These are phyloP conservation scores for Neurospora sp. DNA, from an alignment of 495 filamentous ascomycete genomes.

Conservation along the genomic window DNA sequence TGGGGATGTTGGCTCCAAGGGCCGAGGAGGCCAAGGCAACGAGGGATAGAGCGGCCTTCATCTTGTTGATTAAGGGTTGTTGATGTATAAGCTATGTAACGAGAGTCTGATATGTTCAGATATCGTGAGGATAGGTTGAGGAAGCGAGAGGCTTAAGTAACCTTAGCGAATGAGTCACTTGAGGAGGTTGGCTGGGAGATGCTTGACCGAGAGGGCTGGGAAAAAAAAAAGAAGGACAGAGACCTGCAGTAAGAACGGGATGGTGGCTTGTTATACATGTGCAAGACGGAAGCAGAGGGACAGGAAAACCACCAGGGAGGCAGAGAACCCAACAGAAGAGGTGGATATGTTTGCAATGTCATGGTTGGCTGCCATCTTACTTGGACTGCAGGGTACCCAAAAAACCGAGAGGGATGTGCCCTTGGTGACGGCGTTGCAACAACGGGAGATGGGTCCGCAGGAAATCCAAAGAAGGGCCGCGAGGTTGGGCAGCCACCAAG, in stretches of 20 bases:
- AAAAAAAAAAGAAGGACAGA: conserved; percentile 6
- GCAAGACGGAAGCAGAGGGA: neutral
- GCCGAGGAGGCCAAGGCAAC: conserved; percentile 31
- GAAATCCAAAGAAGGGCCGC: neutral
- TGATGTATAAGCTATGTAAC: conserved; percentile 10
- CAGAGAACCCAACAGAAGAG: neutral
- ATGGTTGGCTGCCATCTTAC: conserved; percentile 7
- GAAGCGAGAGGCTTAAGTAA: conserved; percentile 29
- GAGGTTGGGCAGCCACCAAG: conserved; percentile 11
- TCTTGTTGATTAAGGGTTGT: conserved; percentile 14
- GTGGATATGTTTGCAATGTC: conserved; percentile 1
- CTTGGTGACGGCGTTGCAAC: conserved; percentile 2
- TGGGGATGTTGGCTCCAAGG: conserved; percentile 21
- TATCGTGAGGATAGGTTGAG: neutral
- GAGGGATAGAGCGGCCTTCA: conserved; percentile 32
- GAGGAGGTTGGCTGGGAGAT: conserved; percentile 15
- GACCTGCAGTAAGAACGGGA: conserved; percentile 11
- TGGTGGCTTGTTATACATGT: conserved; percentile 24
- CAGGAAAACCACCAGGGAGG: neutral
- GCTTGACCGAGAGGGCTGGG: conserved; percentile 13
- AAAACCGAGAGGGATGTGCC: neutral
- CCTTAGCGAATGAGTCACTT: conserved; percentile 41
- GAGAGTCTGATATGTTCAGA: conserved; percentile 11
- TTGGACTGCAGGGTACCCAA: conserved; percentile 9
- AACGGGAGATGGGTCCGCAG: conserved; percentile 2